These are phyloP conservation scores for Macrocybe sp. DNA, from an alignment of 1,284 basidiomycete species.

Conservation along the genomic window DNA sequence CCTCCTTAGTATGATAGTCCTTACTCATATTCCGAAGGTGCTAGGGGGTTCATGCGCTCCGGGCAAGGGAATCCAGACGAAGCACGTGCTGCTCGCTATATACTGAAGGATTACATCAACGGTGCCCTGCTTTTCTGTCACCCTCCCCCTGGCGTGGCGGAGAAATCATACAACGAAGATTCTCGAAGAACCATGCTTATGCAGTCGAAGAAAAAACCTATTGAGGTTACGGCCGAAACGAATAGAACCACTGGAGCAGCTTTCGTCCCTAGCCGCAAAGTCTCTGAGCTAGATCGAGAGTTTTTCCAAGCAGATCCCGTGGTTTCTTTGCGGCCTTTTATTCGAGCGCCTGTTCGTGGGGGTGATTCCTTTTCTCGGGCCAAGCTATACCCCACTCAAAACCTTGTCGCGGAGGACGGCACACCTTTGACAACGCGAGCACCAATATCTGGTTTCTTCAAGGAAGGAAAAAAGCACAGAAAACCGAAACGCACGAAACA, in stretches of 20 bases:
- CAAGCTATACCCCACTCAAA: slow-evolving; percentile 77
- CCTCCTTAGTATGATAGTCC: slow-evolving; percentile 5
- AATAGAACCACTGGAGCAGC: too few relatives aligned
- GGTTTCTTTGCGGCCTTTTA: slow-evolving; percentile 56
- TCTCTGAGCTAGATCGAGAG: too few relatives aligned
- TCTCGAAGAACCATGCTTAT: too few relatives aligned
- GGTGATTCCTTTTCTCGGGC: slow-evolving; percentile 62
- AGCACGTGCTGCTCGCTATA: slow-evolving; percentile 86
- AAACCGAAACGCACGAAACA: slow-evolving; percentile 81
- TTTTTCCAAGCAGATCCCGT: slow-evolving; percentile 67
- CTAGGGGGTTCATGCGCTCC: slow-evolving; percentile 88
- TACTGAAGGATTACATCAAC: slow-evolving; percentile 98
- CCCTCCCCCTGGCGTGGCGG: slow-evolving; percentile 71
- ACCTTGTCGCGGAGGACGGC: slow-evolving; percentile 73
- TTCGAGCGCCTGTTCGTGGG: slow-evolving; percentile 55
- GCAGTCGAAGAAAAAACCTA: too few relatives aligned
- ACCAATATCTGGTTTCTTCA: slow-evolving; percentile 40
- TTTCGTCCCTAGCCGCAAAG: too few relatives aligned
- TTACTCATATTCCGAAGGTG: slow-evolving; percentile 49
- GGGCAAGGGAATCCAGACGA: slow-evolving; percentile 98
- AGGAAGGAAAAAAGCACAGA: slow-evolving; percentile 84
- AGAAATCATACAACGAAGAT: slow-evolving; percentile 75
- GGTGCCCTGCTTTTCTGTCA: slow-evolving; percentile 91
- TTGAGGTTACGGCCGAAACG: too few relatives aligned
- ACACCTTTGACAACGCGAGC: slow-evolving; percentile 47